Base-by-base conservation (phyloP, 768 basidiomycete species). In the Mycena rebaudengoi region DNA sequence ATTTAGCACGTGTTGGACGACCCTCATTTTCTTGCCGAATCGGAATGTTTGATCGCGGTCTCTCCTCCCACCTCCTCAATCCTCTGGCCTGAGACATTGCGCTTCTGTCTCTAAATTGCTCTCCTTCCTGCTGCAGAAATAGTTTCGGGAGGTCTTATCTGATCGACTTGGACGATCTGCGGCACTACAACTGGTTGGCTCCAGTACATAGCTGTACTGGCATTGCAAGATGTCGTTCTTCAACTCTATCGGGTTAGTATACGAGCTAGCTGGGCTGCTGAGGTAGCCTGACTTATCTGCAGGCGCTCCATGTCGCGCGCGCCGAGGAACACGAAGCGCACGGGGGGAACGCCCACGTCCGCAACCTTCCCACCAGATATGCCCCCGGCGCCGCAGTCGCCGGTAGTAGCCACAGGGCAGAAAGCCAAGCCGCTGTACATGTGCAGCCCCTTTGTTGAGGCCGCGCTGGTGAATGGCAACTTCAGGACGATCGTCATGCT, bases 401-500 rank as follows among this genome's bases (percentile, higher is more conserved):
- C 30, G 71, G 75, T 83, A 7, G 61, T 70, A 33, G 67, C 64
- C 30, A 62, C 74, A 11, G 46, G 64, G 3, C 54, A 75, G 25
- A 70, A 71, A 29, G 72, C 76, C 37, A 93, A 91, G 69, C 88
- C 93, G 5, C 80, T 99, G 26, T 98, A 96, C 76, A 83, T 99
- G 10, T 95, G 92, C 78, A 93, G 93, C 69, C 97, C 97, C 4
- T 99, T 99, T 74, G 96, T 97, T 53, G 96, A 98, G 73, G 95
- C 96, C 2, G 95, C 97, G 0, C 85, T 99, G 29, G 96, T 99
- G 67, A 99, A 98, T 75, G 98, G 85, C 25, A 97, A 96, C 75
- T 99, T 98, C 83, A 98, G 98, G 80, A 98, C 96, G 1, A 98
- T 99, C 69, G 96, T 98, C 46, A 84, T 86, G 82, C 86, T 96